Evolutionary conservation across 2,329 filamentous ascomycete genomes (phyloP), one percentile per base, ranked within the genome.

Genomic region (Fusarium buxicola): DNA sequence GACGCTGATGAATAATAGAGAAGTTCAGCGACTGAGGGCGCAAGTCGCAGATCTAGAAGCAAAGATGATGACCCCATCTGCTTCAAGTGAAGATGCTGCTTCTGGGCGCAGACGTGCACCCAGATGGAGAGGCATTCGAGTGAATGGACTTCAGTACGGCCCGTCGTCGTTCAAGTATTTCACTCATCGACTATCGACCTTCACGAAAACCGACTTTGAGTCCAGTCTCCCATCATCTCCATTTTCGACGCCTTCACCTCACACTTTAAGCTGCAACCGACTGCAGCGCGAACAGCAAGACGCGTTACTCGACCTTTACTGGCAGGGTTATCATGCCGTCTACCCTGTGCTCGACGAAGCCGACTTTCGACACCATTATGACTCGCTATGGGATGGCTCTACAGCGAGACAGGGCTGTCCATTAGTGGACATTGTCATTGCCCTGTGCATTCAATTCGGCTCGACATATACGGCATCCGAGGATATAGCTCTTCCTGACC

Each of bases 351-450:
- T 72, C 1, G 59, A 71, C 9, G 69, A 72, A 31, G 18, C 47
- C 8, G 16, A 50, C 7, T 72, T 72, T 13, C 66, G 68, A 13
- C 44, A 25, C n/a, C 69, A 69, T 32, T 72, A 72, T 13, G 52
- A 51, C 5, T 66, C 65, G 1, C 58, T 72, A 7, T 72, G 69
- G 68, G 50, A 58, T 5, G 45, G 16, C 7, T 24, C 49, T 10
- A 27, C 40, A 1, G 55, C 49, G 7, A 76, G 82, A 12, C 76
- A 76, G 43, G 72, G 79, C 1, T 85, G 82, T 1, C 78, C 83
- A 1, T 69, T 85, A 3, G 80, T 83, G 2, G 83, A 86, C 47
- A 82, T 85, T 24, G 71, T 84, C 15, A 66, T 85, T 12, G 83
- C 83, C 0, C 55, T 85, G 7, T 82, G 80, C 49, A 83, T 85